Evolutionary conservation across 2,329 filamentous ascomycete species (phyloP).

Genomic region (Triangularia setosa): DNA sequence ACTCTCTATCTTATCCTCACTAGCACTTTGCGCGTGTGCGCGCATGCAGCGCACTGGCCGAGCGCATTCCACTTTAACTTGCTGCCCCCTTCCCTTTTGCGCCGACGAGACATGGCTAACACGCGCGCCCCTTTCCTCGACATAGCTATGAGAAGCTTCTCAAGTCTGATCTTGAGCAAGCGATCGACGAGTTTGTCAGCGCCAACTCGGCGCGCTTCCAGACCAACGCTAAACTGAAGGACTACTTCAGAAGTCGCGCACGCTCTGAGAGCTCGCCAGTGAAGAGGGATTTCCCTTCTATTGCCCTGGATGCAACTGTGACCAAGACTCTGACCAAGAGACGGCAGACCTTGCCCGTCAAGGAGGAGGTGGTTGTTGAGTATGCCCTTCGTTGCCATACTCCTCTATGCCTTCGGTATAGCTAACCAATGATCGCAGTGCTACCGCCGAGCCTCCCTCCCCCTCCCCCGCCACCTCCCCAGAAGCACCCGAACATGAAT

Average conservation of each 20-base stretch:
- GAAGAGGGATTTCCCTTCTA: conserved; percentile 47
- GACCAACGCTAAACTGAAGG: conserved; percentile 60
- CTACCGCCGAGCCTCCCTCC: not conserved
- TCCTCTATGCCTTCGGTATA: not conserved
- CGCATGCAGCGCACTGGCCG: not conserved
- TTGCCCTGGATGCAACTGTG: conserved; percentile 29
- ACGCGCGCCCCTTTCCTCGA: conserved; percentile 15
- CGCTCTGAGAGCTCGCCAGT: conserved; percentile 57
- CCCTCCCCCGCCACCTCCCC: not conserved
- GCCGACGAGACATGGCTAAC: conserved; percentile 8
- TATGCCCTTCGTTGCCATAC: conserved; percentile 31
- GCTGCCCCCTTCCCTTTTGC: conserved; percentile 7
- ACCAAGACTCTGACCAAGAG: conserved; percentile 40
- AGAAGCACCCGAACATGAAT: not conserved
- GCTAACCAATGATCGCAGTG: conserved; percentile 1
- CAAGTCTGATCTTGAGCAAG: conserved; percentile 74
- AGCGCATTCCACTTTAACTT: not conserved
- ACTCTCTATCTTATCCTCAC: not conserved
- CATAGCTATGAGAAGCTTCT: conserved; percentile 64
- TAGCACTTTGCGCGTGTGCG: not conserved
- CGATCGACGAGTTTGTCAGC: conserved; percentile 69
- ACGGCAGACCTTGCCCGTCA: conserved; percentile 42
- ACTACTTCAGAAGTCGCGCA: conserved; percentile 71
- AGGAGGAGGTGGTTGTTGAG: conserved; percentile 43
- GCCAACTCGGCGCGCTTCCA: conserved; percentile 63